Base-by-base conservation (phyloP, 169 alveolate species). In the Perkinsus olseni region DNA sequence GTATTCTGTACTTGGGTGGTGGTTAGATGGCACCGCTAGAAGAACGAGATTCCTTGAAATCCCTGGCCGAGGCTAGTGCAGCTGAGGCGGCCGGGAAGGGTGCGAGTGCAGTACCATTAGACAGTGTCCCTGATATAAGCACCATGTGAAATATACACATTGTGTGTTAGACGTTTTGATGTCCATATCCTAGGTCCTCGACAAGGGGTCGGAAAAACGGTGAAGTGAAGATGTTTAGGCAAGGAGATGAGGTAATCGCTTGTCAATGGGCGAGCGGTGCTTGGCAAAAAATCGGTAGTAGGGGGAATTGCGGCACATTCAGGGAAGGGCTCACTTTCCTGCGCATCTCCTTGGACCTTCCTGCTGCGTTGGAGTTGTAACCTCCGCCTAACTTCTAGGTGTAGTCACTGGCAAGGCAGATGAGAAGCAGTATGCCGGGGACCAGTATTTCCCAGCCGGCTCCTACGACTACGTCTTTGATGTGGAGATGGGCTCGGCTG, bases 251-350 rank as follows among this genome's bases (percentile, higher is more conserved):
- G 38, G 97, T 96, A 10, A 97, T 96, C 92, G 99, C 98, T 0
- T 97, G 96, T 92, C 93, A 95, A 93, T 97, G 97, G 97, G 96
- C 96, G 92, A 95, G 92, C 38, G 96, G 96, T 34, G 96, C 93
- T 51, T 97, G 99, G 99, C 97, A 96, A 92, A 93, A 95, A 92
- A 95, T 97, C 8, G 99, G 99, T 40, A 98, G 96, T 92, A 98
- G 96, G 0, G 50, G 50, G 94, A 96, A 74, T 95, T 95, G 38
- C 94, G 94, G 93, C 92, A 94, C 74, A 50, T 40, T 17, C 94
- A 40, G 50, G 3, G 50, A 40, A n/a, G n/a, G n/a, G n/a, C n/a
- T n/a, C n/a, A n/a, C n/a, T n/a, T n/a, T n/a, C n/a, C n/a, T n/a
- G n/a, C n/a, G n/a, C n/a, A n/a, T n/a, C n/a, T n/a, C n/a, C n/a